Evolutionary conservation across 2,329 filamentous ascomycete species (phyloP).

Genomic region (Trichoderma cornu-damae): DNA sequence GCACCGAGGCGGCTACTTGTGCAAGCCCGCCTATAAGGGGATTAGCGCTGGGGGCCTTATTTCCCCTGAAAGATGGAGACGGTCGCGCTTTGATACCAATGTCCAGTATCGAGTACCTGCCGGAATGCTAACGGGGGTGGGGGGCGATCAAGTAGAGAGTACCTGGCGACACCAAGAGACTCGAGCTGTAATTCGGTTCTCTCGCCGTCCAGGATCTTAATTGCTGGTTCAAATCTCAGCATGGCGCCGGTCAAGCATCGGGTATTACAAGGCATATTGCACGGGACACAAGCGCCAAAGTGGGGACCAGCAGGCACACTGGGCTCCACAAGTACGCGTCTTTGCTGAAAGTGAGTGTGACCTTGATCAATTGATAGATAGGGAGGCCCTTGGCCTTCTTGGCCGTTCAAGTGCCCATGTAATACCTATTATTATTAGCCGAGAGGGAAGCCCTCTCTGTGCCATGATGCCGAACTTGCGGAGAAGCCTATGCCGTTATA

Average conservation of each 20-base stretch:
- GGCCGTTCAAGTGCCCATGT: background rate
- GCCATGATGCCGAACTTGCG: background rate
- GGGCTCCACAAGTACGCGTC: background rate
- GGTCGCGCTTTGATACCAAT: background rate
- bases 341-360: background rate
- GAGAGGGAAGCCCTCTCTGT: background rate
- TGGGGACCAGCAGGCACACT: background rate
- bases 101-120: background rate
- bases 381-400: background rate
- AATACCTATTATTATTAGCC: no score
- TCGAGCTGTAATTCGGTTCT: background rate
- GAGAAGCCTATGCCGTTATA: constrained; percentile 2
- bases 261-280: no score
- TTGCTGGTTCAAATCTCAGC: background rate
- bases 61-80: constrained; percentile 18
- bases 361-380: background rate
- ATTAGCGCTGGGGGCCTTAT: background rate
- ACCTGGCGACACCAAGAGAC: background rate
- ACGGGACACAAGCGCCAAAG: no score
- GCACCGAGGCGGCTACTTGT: constrained; percentile 11
- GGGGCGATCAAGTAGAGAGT: background rate
- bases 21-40: background rate
- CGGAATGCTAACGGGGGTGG: background rate
- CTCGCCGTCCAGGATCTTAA: background rate
- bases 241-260: background rate